Conservation (phyloP, 106 monocot species). For the Dendrobium nobile region DNA sequence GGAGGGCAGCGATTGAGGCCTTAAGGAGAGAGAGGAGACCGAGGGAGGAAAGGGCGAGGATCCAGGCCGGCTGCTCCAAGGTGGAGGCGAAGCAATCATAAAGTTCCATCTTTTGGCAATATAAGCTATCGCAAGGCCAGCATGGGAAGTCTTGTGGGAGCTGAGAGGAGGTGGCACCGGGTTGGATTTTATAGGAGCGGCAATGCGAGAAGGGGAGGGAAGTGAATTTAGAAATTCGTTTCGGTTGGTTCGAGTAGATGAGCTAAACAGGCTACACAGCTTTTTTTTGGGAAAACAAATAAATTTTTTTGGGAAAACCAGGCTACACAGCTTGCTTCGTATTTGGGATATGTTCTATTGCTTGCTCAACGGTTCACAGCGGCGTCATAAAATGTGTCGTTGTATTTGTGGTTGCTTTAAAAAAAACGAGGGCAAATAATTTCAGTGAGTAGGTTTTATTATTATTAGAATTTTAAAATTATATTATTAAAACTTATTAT, state of each 20-base stretch:
- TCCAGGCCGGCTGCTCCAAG: slow-evolving; percentile 12
- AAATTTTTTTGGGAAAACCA: too few species aligned
- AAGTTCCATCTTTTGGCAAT: slow-evolving; percentile 5
- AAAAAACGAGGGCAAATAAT: too few species aligned
- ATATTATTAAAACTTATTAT: too few species aligned
- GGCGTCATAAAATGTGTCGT: too few species aligned
- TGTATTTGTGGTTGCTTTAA: too few species aligned
- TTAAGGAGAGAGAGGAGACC: slow-evolving; percentile 40
- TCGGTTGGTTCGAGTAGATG: not conserved
- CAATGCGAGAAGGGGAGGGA: not conserved
- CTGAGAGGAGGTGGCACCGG: not conserved
- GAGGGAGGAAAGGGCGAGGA: slow-evolving; percentile 22
- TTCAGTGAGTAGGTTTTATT: too few species aligned
- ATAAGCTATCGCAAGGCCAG: not conserved
- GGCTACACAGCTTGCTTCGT: not conserved
- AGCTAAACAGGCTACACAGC: not conserved
- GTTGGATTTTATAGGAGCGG: not conserved
- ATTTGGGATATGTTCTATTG: too few species aligned
- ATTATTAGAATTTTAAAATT: too few species aligned
- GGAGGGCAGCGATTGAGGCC: slow-evolving; percentile 24
- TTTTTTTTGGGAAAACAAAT: not conserved
- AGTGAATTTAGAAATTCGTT: not conserved
- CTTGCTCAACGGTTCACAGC: too few species aligned
- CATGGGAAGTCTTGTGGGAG: not conserved
- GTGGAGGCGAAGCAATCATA: not conserved